Percentiles rank a stretch among this genome's conserved stretches.
Conservation (phyloP, 2,329 filamentous ascomycete genomes). For the Lomentospora prolificans region DNA sequence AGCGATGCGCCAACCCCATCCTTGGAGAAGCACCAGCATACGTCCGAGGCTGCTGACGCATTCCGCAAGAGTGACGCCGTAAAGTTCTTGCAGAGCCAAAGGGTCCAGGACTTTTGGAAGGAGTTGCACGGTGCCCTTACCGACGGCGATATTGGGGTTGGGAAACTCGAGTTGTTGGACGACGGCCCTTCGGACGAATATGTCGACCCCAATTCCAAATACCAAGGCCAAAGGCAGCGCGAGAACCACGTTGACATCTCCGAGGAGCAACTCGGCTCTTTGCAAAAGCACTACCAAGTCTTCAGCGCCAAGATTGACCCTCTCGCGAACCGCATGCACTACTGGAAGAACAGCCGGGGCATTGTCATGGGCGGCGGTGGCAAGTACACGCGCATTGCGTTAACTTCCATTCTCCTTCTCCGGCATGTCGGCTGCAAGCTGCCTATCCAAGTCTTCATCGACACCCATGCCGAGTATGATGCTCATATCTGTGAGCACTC, state of each 20-base stretch:
- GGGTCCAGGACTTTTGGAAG: conserved; percentile 10
- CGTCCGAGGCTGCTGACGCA: not conserved
- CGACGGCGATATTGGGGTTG: conserved; percentile 6
- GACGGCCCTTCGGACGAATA: conserved; percentile 7
- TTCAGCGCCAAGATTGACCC: conserved; percentile 20
- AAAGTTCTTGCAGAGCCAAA: conserved; percentile 9
- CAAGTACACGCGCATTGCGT: conserved; percentile 36
- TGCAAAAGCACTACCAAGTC: conserved; percentile 8
- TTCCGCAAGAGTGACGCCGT: not conserved
- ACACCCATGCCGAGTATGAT: conserved; percentile 21
- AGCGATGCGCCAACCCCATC: too few relatives aligned
- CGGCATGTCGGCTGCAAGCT: conserved; percentile 38
- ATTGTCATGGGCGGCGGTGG: conserved; percentile 40
- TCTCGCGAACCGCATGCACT: conserved; percentile 16
- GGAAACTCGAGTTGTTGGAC: conserved; percentile 5
- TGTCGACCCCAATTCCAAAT: conserved; percentile 9
- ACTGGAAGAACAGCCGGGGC: conserved; percentile 25
- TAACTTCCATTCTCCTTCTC: conserved; percentile 41
- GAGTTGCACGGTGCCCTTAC: conserved; percentile 8
- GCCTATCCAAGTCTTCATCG: conserved; percentile 32
- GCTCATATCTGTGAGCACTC: conserved; percentile 20
- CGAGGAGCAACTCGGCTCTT: conserved; percentile 1
- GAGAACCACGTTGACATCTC: conserved; percentile 10
- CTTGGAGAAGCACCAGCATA: not conserved
- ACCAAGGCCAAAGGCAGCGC: conserved; percentile 9